These are phyloP conservation scores for Phytophthora sp. DNA, from an alignment of 352 stramenopile genomes.

Conservation along the genomic window DNA sequence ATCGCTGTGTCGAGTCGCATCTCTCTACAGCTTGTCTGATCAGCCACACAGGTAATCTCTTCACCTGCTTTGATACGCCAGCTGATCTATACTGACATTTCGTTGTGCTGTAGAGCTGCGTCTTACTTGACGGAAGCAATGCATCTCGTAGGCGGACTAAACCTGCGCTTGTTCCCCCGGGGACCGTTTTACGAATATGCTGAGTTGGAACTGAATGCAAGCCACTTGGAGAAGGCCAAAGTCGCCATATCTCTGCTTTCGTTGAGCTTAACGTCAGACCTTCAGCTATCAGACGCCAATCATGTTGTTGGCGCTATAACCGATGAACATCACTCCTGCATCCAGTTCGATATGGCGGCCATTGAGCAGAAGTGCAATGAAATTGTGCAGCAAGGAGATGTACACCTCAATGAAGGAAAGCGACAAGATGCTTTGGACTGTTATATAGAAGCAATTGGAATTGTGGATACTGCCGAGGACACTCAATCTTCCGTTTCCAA, in stretches of 20 bases:
- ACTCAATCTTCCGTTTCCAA: constrained; percentile 10
- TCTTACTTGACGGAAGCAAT: constrained; percentile 73
- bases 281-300: background rate
- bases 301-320: background rate
- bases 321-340: constrained; percentile 10
- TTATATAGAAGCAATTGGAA: constrained; percentile 32
- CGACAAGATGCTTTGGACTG: constrained; percentile 29
- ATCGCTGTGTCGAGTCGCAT: constrained; percentile 63
- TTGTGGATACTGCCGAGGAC: constrained; percentile 11
- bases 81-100: constrained; percentile 5
- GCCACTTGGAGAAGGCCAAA: constrained; percentile 51
- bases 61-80: background rate
- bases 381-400: constrained; percentile 48
- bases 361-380: constrained; percentile 57
- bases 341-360: constrained; percentile 35
- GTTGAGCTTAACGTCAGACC: constrained; percentile 2
- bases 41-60: constrained; percentile 55
- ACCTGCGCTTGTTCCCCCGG: constrained; percentile 58
- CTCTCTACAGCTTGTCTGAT: constrained; percentile 55
- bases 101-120: constrained; percentile 38
- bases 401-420: constrained; percentile 35
- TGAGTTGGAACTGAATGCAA: constrained; percentile 61
- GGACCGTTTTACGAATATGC: constrained; percentile 71
- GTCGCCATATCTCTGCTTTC: constrained; percentile 52
- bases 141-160: constrained; percentile 66